phyloP scores from a whole-genome alignment of 2,329 filamentous ascomycete genomes.

The Colletotrichum sp. region DNA sequence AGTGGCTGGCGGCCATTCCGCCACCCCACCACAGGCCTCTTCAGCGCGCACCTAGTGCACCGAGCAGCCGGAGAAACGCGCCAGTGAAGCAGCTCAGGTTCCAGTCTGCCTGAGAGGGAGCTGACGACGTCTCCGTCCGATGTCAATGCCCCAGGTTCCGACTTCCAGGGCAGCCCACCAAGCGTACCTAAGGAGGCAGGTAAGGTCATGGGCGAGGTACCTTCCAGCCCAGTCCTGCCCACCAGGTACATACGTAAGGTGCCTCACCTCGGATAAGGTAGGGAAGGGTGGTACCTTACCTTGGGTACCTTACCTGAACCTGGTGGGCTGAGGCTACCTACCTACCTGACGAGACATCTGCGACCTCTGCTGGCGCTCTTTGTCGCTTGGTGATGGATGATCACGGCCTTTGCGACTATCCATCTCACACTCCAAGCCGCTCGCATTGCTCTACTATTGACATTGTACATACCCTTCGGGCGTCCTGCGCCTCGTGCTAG shows the following conservation, averaged over 20 bases:
- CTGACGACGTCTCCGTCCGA: conserved; percentile 22
- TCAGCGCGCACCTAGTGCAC: conserved; percentile 18
- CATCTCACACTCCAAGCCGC: neutral
- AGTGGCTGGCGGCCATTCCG: neutral
- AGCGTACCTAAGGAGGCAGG: neutral
- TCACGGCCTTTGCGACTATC: neutral
- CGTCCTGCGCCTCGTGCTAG: conserved; percentile 15
- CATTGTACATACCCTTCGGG: conserved; percentile 11
- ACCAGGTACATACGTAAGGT: neutral
- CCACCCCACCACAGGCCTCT: conserved; percentile 16
- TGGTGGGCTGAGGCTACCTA: neutral
- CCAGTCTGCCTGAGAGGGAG: conserved; percentile 17
- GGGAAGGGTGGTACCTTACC: neutral
- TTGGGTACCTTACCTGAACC: neutral
- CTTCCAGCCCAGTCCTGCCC: neutral
- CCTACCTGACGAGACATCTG: neutral
- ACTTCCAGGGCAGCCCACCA: neutral
- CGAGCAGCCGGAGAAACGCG: conserved; percentile 19
- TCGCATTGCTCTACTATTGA: neutral
- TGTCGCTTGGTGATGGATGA: neutral
- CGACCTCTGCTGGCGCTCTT: neutral
- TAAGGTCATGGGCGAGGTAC: neutral
- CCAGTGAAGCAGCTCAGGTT: conserved; percentile 16
- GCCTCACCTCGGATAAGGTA: neutral
- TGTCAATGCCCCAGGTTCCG: conserved; percentile 7